Base-by-base conservation (phyloP, 129 eudicot genomes). In the Silybum marianum region DNA sequence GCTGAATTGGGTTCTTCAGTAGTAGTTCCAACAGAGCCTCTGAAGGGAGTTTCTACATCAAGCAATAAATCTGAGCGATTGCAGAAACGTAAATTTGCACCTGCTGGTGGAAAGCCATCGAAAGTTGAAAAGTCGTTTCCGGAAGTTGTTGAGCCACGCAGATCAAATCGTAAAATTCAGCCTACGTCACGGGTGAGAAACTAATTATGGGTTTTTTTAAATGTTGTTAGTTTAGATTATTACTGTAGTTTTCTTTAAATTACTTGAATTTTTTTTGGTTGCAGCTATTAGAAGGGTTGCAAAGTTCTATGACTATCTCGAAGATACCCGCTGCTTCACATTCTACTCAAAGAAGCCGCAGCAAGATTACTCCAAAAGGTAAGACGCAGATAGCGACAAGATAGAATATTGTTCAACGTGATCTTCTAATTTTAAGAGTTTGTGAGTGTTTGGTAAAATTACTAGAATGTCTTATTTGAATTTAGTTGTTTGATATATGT, bases 141-240 rank as follows among this genome's bases (percentile, higher is more conserved):
- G 12, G 91, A 90, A 67, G 9, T 26, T 69, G 24, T 62, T 73
- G 97, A 89, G 85, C 88, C 97, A 48, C 94, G 99, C 21, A 88
- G 99, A 87, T 95, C 99, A 70, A 89, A 78, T 80, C 97, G 99
- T 71, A 90, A 88, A 82, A 90, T 95, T 68, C 99, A 95, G 88
- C 99, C 98, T 4, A 95, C 99, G 26, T 93, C 96, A 78, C 84
- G 95, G 93, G 99, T 95, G 75, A 84, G 89, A 66, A 19, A 46
- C 72, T 38, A 26, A 9, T 12, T 63, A 7, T 51, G 22, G 1
- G 30, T 68, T 21, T 13, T 73, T 21, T 19, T 73, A 71, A 32
- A 71, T 79, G 58, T 30, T 14, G 9, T 10, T 39, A 38, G 25
- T 65, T 63, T 34, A n/a, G 42, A 76, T 7, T 38, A 32, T 76